Percentiles rank a stretch among this genome's conserved stretches.
These are phyloP conservation scores for Bonia amplexicaulis DNA, from an alignment of 176 grass and related monocot genomes.

Conservation along the genomic window DNA sequence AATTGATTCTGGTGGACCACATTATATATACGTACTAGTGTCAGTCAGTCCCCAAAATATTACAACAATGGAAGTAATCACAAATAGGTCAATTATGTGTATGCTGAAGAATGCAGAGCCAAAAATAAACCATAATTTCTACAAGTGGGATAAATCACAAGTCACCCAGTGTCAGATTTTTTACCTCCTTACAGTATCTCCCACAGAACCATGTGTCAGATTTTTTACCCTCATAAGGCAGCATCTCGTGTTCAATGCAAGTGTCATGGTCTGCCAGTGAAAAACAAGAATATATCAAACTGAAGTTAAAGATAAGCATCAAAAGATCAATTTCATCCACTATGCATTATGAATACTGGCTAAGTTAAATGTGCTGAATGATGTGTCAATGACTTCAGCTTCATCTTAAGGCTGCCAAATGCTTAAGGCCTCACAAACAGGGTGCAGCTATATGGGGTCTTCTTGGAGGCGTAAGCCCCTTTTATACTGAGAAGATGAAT, in stretches of 20 bases:
- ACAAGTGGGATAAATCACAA: too few relatives aligned
- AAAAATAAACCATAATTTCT: background rate
- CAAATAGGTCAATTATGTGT: background rate
- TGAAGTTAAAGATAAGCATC: constrained; percentile 8
- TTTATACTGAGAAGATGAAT: background rate
- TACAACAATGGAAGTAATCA: background rate
- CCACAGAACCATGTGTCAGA: constrained; percentile 64
- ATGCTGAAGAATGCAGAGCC: too few relatives aligned
- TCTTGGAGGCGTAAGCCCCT: background rate
- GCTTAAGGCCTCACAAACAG: constrained; percentile 4
- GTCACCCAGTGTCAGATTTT: constrained; percentile 36
- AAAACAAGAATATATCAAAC: constrained; percentile 25
- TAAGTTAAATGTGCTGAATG: background rate
- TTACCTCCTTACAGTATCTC: constrained; percentile 61
- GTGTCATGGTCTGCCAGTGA: constrained; percentile 55
- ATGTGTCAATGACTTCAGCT: background rate
- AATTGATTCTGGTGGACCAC: background rate
- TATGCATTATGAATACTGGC: background rate
- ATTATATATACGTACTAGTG: background rate
- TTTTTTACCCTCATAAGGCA: constrained; percentile 28
- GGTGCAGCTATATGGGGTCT: background rate
- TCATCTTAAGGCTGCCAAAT: background rate
- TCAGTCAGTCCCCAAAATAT: background rate
- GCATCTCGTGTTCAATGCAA: constrained; percentile 40
- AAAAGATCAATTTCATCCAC: background rate